These are phyloP conservation scores for Harringtonia aguacate DNA, from an alignment of 2,329 filamentous ascomycete species.

Conservation along the genomic window DNA sequence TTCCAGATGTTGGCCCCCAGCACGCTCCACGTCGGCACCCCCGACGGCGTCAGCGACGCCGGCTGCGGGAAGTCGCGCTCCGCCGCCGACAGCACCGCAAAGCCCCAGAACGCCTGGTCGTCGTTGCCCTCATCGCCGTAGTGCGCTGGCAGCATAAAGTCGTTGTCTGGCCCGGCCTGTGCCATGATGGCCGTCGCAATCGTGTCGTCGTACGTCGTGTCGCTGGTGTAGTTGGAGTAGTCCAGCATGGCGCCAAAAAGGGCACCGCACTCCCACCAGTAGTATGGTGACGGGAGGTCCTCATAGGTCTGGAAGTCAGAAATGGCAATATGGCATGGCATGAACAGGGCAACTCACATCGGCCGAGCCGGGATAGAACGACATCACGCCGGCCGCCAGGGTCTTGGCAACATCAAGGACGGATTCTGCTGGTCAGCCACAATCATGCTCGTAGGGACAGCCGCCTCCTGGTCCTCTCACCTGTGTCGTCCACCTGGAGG, in stretches of 20 bases:
- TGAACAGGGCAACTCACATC: conserved; percentile 18
- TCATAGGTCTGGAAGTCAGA: conserved; percentile 34
- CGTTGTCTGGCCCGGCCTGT: conserved; percentile 43
- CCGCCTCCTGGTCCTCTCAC: no score
- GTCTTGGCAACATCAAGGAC: conserved; percentile 50
- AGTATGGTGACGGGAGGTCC: conserved; percentile 56
- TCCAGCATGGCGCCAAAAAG: conserved; percentile 59
- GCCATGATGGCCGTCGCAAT: conserved; percentile 48
- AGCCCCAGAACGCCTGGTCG: conserved; percentile 65
- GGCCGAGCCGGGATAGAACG: conserved; percentile 50
- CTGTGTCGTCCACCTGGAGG: conserved; percentile 3
- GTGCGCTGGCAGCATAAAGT: conserved; percentile 50
- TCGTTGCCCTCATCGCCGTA: conserved; percentile 58
- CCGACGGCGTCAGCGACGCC: conserved; percentile 43
- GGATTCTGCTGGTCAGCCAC: conserved; percentile 33
- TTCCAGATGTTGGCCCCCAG: conserved; percentile 65
- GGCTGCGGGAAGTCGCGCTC: conserved; percentile 58
- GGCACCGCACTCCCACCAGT: conserved; percentile 57
- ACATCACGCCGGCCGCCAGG: conserved; percentile 50
- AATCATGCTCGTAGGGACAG: no score
- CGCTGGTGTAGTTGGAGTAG: conserved; percentile 57
- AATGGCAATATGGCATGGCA: background rate
- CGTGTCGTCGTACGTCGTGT: conserved; percentile 49
- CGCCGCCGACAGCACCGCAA: conserved; percentile 55
- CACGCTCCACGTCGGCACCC: conserved; percentile 58